Base-by-base conservation (phyloP, 495 filamentous ascomycete genomes). In the Daldinia caldariorum region DNA sequence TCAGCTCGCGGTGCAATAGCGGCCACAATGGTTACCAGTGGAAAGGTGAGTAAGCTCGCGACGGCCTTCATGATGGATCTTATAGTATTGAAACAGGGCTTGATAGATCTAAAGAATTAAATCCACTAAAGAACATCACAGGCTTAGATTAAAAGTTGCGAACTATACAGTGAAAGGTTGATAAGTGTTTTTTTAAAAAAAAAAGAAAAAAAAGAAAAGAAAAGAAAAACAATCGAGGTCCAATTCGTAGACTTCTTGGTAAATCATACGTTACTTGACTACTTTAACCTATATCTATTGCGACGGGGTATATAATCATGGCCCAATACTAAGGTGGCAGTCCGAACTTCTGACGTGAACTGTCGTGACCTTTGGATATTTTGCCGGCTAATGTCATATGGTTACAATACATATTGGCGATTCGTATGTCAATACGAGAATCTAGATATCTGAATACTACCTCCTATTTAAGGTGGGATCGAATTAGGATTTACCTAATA, bases 31-130 rank as follows among this genome's bases (percentile, higher is more conserved):
- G 37, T 43, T 10, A n/a, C 51, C 9, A 61, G 16, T 0, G 60
- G 58, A 34, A 18, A 67, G 47, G 47, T 49, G 35, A 70, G 29
- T 50, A 70, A 38, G 1, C 6, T 32, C 20, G 53, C 22, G 29
- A 67, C 1, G 31, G 54, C 20, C 35, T 57, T 73, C 71, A 73
- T 73, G 5, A 14, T 14, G 26, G 26, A 26, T 26, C 3, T 26
- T 26, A 26, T 26, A 26, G 37, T 12, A 14, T 39, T 39, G 37
- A 39, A 26, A 26, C 3, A 26, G 26, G 26, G 26, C 26, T 26
- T 26, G 26, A 3, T 26, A 26, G 26, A 26, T 26, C 26, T 26
- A 1, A 3, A 26, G 26, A 3, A 26, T 26, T 26, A 26, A 26
- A 26, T 26, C 26, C 26, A 1, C 26, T 26, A 26, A 26, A 1